Conservation (phyloP, 208 protist genomes). For the Kentomonas sorsogonicus region DNA sequence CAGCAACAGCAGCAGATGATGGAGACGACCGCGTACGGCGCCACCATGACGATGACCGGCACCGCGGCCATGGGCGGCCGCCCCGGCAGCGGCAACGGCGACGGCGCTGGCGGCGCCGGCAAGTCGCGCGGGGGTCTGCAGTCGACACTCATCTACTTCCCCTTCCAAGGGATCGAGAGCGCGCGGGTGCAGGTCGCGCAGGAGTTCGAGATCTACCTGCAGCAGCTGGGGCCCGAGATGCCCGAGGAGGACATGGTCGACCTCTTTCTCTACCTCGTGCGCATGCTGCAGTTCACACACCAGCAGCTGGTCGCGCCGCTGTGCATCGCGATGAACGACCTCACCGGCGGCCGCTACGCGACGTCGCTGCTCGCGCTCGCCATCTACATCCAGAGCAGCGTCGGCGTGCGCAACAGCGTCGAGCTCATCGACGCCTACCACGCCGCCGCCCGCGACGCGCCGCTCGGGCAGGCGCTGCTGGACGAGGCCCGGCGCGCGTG, state of each 20-base stretch:
- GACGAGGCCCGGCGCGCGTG: conserved; percentile 30
- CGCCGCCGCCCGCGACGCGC: conserved; percentile 25
- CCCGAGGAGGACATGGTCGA: conserved; percentile 35
- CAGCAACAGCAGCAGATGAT: not conserved
- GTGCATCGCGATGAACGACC: conserved; percentile 32
- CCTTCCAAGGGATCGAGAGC: not conserved
- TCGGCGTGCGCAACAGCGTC: conserved; percentile 11
- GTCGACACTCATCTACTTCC: not conserved
- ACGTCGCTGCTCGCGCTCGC: conserved; percentile 44
- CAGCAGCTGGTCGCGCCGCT: conserved; percentile 28
- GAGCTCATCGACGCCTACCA: conserved; percentile 4
- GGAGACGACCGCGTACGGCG: not conserved
- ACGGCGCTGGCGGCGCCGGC: not conserved
- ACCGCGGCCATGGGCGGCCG: not conserved
- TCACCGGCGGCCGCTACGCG: conserved; percentile 54
- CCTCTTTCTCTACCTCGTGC: conserved; percentile 37
- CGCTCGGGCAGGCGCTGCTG: conserved; percentile 35
- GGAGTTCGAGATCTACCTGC: conserved; percentile 12
- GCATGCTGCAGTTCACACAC: conserved; percentile 29
- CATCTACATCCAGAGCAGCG: conserved; percentile 26
- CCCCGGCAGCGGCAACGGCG: not conserved
- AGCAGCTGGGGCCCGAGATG: conserved; percentile 42
- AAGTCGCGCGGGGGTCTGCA: no score
- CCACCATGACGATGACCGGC: not conserved
- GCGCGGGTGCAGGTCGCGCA: not conserved